Evolutionary conservation across 805 yeast genomes (phyloP).

Genomic region (Kluyveromyces lactis): DNA sequence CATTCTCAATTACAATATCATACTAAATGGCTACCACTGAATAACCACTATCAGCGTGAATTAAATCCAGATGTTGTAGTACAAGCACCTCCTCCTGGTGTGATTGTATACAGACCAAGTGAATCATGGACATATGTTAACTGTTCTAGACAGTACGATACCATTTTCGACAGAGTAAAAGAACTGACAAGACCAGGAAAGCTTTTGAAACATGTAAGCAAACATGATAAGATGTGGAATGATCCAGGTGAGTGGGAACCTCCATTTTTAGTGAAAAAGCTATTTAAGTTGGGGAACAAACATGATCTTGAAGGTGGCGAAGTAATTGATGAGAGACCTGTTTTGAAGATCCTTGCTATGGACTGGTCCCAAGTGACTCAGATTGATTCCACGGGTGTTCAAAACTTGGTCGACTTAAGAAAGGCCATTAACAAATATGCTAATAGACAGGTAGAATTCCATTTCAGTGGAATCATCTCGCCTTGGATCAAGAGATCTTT

Average conservation of each 20-base stretch:
- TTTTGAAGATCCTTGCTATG: conserved; percentile 61
- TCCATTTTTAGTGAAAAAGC: conserved; percentile 20
- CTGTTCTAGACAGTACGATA: conserved; percentile 63
- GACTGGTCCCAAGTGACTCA: conserved; percentile 75
- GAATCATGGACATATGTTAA: conserved; percentile 82
- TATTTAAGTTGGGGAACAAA: conserved; percentile 16
- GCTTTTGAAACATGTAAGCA: conserved; percentile 24
- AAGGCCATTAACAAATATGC: conserved; percentile 66
- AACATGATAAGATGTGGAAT: conserved; percentile 76
- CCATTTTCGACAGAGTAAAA: conserved; percentile 59
- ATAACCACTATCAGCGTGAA: conserved; percentile 29
- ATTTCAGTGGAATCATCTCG: conserved; percentile 74
- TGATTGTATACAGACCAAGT: conserved; percentile 72
- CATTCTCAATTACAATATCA: conserved; percentile 34
- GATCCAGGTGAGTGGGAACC: conserved; percentile 61
- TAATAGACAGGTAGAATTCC: conserved; percentile 80
- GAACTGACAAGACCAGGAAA: conserved; percentile 53
- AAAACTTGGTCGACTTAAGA: conserved; percentile 66
- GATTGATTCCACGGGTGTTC: conserved; percentile 73
- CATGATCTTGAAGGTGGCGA: conserved; percentile 17
- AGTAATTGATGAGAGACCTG: conserved; percentile 47
- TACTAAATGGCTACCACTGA: conserved; percentile 64
- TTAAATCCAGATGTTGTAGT: conserved; percentile 52
- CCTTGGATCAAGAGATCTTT: conserved; percentile 84
- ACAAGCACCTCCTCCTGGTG: conserved; percentile 83